phyloP scores from a whole-genome alignment of 1,139 yeast genomes.

The Blastobotrys raffinosifermentans region DNA sequence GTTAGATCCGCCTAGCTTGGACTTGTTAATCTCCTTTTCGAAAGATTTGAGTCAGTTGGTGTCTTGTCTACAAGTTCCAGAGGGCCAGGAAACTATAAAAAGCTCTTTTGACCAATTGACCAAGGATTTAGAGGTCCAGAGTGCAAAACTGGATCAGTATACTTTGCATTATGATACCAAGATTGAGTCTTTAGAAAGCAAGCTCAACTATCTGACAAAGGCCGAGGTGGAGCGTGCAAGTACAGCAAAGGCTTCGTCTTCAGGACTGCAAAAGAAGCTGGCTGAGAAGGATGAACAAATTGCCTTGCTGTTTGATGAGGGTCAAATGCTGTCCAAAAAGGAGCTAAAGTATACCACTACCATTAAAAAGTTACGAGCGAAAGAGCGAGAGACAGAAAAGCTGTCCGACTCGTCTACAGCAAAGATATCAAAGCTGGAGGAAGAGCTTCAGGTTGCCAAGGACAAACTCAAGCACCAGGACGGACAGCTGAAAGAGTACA shows the following conservation, averaged over 20 bases:
- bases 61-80: constrained; percentile 8
- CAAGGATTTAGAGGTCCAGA: constrained; percentile 15
- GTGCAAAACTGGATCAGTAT: constrained; percentile 11
- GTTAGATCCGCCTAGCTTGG: constrained; percentile 13
- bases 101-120: constrained; percentile 8
- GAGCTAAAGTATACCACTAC: constrained; percentile 67
- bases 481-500: constrained; percentile 16
- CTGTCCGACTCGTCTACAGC: constrained; percentile 19
- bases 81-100: constrained; percentile 8
- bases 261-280: constrained; percentile 23
- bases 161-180: constrained; percentile 15
- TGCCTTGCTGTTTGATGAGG: constrained; percentile 65
- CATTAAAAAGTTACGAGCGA: constrained; percentile 54
- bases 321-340: constrained; percentile 66
- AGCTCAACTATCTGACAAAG: constrained; percentile 23
- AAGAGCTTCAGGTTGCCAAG: constrained; percentile 17
- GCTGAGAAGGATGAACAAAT: constrained; percentile 52
- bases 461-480: constrained; percentile 12
- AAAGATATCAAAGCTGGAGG: constrained; percentile 18
- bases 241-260: constrained; percentile 14
- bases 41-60: constrained; percentile 13
- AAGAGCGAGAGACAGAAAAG: constrained; percentile 36
- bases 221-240: constrained; percentile 26
- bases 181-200: constrained; percentile 23
- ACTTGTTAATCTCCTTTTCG: constrained; percentile 10